phyloP scores from a whole-genome alignment of 208 protist species.

The Crithidia thermophila region DNA sequence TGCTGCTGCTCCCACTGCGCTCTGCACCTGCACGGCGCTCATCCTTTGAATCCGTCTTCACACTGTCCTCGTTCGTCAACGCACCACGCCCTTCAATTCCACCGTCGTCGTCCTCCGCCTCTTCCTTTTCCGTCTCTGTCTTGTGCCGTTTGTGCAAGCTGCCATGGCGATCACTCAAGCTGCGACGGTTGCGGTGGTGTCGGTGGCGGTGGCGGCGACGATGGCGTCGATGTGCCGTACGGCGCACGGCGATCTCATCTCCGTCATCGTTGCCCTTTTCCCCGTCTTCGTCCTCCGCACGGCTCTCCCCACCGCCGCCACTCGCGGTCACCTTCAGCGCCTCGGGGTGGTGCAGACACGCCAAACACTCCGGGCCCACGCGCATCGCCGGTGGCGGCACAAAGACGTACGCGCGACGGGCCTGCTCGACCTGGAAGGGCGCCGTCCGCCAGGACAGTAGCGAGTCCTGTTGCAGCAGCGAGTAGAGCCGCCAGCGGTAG shows the following conservation, averaged over 20 bases:
- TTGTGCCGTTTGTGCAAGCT: too few relatives aligned
- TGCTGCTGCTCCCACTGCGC: slow-evolving; percentile 5
- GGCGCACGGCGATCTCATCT: slow-evolving; percentile 2
- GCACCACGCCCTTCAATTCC: neutral
- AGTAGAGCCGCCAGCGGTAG: slow-evolving; percentile 90
- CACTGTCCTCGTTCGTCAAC: neutral
- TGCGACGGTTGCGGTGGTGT: too few relatives aligned
- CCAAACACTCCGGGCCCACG: slow-evolving; percentile 51
- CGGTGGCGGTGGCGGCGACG: slow-evolving; percentile 1
- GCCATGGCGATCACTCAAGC: too few relatives aligned
- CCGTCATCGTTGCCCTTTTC: neutral
- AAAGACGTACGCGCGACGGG: slow-evolving; percentile 62
- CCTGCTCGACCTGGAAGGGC: slow-evolving; percentile 74
- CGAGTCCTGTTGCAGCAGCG: slow-evolving; percentile 77
- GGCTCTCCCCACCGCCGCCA: neutral
- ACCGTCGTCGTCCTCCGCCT: neutral
- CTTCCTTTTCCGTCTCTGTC: neutral
- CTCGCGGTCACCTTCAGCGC: neutral
- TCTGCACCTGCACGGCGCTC: neutral
- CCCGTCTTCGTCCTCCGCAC: neutral
- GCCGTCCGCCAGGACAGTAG: slow-evolving; percentile 66
- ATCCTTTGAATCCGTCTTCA: neutral
- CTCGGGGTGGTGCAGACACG: slow-evolving; percentile 24
- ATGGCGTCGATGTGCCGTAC: slow-evolving; percentile 7
- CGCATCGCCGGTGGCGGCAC: slow-evolving; percentile 61